Evolutionary conservation across 305 asterid species (phyloP), one percentile per base, ranked within the genome.

Genomic region (Rubia peregrina): DNA sequence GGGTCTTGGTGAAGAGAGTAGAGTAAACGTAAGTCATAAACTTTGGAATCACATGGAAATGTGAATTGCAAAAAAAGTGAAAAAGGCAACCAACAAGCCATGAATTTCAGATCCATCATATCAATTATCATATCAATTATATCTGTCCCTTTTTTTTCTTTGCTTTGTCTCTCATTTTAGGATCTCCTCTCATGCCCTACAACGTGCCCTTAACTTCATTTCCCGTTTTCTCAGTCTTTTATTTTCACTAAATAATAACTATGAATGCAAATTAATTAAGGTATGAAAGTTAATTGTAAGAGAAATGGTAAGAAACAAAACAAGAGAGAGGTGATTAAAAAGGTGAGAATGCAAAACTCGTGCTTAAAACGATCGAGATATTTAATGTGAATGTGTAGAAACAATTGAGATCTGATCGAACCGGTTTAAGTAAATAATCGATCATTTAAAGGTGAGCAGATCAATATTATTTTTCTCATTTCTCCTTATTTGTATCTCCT

Each of bases 1-100:
- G 51, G 36, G 0, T 30, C 3, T 30, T 1, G 36, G 36, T 30
- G 36, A 30, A 30, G 65, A 56, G 53, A 30, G 30, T 69, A 38
- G 9, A 24, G 33, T 4, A 75, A 77, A 71, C 87, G 81, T 81
- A 41, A 73, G 73, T 53, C 68, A 38, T 64, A 80, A 83, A 76
- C 83, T 81, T 74, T 71, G 24, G 2, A 22, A 53, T 60, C 77
- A 76, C 70, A 33, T 61, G 74, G n/a, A 53, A 49, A 49, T 49
- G 59, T 17, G 59, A 53, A 53, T 53, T 53, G 59, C 59, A 53
- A 53, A 53, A 53, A 53, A 53, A 53, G 59, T 53, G 59, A 7
- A 10, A 53, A 53, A 53, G 59, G 59, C 4, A 53, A 9, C 24
- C 59, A 53, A 53, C 59, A 53, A 68, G 72, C 49, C 76, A 67